A percentile compares a stretch with the other conserved stretches of the same genome.
Evolutionary conservation across 75 land plant species (phyloP).

Genomic region (Azolla pinnata): DNA sequence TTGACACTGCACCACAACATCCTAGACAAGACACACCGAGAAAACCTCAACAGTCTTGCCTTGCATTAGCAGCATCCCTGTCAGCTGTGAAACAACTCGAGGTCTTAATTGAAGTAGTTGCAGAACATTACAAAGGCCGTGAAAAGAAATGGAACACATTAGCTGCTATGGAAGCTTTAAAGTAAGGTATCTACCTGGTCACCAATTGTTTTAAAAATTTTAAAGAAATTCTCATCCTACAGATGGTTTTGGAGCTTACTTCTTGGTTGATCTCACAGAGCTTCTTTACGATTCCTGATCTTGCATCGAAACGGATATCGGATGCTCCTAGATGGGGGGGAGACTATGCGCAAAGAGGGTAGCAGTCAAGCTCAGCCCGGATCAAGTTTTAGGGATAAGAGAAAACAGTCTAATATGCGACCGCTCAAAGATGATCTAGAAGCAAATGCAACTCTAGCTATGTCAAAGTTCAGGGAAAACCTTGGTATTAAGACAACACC

Average conservation of each 20-base stretch:
- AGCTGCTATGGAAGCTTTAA: slow-evolving; percentile 58
- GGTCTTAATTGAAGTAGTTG: slow-evolving; percentile 68
- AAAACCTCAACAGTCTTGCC: slow-evolving; percentile 16
- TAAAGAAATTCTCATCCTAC: background rate
- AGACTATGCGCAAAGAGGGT: slow-evolving; percentile 37
- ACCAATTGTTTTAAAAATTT: background rate
- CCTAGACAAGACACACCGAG: background rate
- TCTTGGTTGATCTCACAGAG: slow-evolving; percentile 41
- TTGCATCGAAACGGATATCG: slow-evolving; percentile 71
- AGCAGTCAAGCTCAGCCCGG: slow-evolving; percentile 5
- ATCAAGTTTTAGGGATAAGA: slow-evolving; percentile 2
- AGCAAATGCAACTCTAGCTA: slow-evolving; percentile 69
- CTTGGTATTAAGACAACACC: slow-evolving; percentile 40
- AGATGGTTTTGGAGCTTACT: background rate
- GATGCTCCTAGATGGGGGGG: slow-evolving; percentile 91
- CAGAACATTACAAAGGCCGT: slow-evolving; percentile 56
- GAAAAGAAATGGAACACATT: slow-evolving; percentile 78
- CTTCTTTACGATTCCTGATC: slow-evolving; percentile 56
- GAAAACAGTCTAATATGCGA: slow-evolving; percentile 1
- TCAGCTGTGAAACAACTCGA: slow-evolving; percentile 77
- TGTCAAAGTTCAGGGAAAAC: slow-evolving; percentile 60
- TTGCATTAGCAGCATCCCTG: slow-evolving; percentile 60
- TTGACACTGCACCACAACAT: slow-evolving; percentile 46
- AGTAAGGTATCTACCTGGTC: slow-evolving; percentile 40
- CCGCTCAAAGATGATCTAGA: too few species aligned